Percentiles rank a stretch among this genome's conserved stretches.
Evolutionary conservation across 495 filamentous ascomycete species (phyloP).

Genomic region (Aspergillus mulundensis): DNA sequence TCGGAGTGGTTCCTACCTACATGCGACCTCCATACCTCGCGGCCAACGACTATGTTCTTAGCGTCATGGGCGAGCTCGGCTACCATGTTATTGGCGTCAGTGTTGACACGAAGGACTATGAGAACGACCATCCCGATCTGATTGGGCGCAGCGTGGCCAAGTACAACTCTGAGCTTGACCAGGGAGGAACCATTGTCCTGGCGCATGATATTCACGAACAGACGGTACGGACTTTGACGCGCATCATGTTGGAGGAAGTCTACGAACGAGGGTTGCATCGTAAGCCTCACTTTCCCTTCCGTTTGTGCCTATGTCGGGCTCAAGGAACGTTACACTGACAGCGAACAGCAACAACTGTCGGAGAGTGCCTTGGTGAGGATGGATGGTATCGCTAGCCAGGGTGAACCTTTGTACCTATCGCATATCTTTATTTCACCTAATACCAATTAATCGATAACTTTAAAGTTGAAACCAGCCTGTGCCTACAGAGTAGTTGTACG

Average conservation of each 20-base stretch:
- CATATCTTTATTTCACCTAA: neutral
- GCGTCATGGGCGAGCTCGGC: slow-evolving; percentile 32
- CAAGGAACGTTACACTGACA: slow-evolving; percentile 6
- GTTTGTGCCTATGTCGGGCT: neutral
- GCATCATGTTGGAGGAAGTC: slow-evolving; percentile 36
- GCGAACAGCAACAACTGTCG: slow-evolving; percentile 57
- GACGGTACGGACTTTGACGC: slow-evolving; percentile 35
- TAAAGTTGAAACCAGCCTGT: slow-evolving; percentile 36
- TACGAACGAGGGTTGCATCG: slow-evolving; percentile 27
- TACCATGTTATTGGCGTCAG: slow-evolving; percentile 45
- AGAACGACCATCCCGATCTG: slow-evolving; percentile 29
- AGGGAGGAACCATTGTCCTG: slow-evolving; percentile 36
- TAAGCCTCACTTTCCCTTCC: slow-evolving; percentile 17
- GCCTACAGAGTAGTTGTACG: neutral
- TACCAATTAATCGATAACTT: slow-evolving; percentile 4
- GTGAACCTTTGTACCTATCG: neutral
- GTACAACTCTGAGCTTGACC: slow-evolving; percentile 27
- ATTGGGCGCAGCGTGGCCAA: slow-evolving; percentile 28
- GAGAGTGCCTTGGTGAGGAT: slow-evolving; percentile 67
- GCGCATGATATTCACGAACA: slow-evolving; percentile 43
- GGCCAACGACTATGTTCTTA: slow-evolving; percentile 26
- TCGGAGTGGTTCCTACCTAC: slow-evolving; percentile 73
- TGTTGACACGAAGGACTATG: slow-evolving; percentile 46
- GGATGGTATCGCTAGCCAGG: slow-evolving; percentile 56
- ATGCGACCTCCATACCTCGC: slow-evolving; percentile 51